Base-by-base conservation (phyloP, 495 filamentous ascomycete genomes). In the Neurospora sp. region DNA sequence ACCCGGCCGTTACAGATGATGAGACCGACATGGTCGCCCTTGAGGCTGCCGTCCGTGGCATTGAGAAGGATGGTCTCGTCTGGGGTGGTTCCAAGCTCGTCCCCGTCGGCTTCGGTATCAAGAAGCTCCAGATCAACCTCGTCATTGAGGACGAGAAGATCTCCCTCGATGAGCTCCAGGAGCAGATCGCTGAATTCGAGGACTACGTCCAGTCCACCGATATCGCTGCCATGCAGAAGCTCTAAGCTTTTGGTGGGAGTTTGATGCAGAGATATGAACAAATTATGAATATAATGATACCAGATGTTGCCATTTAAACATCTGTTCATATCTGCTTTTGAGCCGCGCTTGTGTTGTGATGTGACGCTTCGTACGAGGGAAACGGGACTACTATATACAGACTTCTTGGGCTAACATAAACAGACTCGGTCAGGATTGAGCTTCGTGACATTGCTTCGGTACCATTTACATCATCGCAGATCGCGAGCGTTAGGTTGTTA, bases 121-220 rank as follows among this genome's bases (percentile, higher is more conserved):
- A 96, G 91, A 98, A 98, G 90, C 90, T 99, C 75, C 96, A 98
- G 89, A 96, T 99, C 89, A 98, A 92, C 89, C 82, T 98, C 75
- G 94, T 98, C 76, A 87, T 98, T 76, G 96, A 98, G 87, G 96
- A 99, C 81, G 96, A 98, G 72, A 98, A 98, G 88, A 82, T 99
- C 80, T 94, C 93, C 72, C 82, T 92, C 74, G 90, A 93, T 72
- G 95, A 98, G 70, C 90, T 99, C 79, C 91, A 98, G 88, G 87
- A 89, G 75, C 78, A 92, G 85, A 96, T 98, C 80, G 46, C 77
- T 46, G 92, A 87, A 74, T 91, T 94, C 78, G 96, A 99, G 88
- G 96, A 98, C 84, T 92, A 94, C 79, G 96, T 99, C 82, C 96
- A 99, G 89, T 97, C 94, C 77, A 91, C 91, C 77, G 96, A 99